A percentile compares a stretch with the other conserved stretches of the same genome.
phyloP scores from a whole-genome alignment of 2,329 filamentous ascomycete genomes.

The Trichoderma citrinoviride region DNA sequence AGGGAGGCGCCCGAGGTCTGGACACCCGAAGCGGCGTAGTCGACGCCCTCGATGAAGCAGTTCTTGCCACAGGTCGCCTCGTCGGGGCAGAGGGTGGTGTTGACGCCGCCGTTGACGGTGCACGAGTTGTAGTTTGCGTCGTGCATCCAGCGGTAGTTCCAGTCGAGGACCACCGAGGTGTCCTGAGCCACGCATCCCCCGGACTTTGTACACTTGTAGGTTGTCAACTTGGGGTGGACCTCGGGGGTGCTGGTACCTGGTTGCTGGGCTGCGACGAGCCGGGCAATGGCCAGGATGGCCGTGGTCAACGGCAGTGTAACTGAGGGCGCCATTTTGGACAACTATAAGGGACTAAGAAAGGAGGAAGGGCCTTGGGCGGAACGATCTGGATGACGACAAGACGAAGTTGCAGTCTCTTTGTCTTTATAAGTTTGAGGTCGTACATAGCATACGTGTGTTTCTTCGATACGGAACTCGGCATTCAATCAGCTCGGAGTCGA shows the following conservation, averaged over 20 bases:
- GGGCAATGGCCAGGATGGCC: neutral
- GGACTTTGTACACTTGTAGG: conserved; percentile 50
- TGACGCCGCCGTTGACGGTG: conserved; percentile 35
- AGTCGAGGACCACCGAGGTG: conserved; percentile 51
- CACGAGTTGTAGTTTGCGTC: conserved; percentile 38
- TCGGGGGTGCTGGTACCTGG: conserved; percentile 41
- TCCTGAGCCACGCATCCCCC: conserved; percentile 47
- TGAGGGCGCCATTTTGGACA: neutral
- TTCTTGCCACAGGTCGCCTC: conserved; percentile 51
- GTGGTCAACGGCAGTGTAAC: neutral
- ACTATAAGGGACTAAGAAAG: neutral
- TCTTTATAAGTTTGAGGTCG: neutral
- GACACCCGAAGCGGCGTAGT: conserved; percentile 40
- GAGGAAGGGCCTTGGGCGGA: neutral
- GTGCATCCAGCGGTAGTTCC: conserved; percentile 46
- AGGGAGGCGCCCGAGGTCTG: conserved; percentile 33
- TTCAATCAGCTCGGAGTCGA: neutral
- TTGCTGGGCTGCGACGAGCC: conserved; percentile 34
- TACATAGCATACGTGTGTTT: neutral
- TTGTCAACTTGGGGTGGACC: conserved; percentile 50
- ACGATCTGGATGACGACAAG: neutral
- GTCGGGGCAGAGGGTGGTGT: conserved; percentile 48
- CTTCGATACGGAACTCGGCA: neutral
- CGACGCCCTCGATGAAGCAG: conserved; percentile 51
- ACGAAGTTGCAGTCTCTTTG: neutral